A percentile compares a stretch with the other conserved stretches of the same genome.
phyloP scores from a whole-genome alignment of 2,329 filamentous ascomycete genomes.

The Aspergillus sp. region DNA sequence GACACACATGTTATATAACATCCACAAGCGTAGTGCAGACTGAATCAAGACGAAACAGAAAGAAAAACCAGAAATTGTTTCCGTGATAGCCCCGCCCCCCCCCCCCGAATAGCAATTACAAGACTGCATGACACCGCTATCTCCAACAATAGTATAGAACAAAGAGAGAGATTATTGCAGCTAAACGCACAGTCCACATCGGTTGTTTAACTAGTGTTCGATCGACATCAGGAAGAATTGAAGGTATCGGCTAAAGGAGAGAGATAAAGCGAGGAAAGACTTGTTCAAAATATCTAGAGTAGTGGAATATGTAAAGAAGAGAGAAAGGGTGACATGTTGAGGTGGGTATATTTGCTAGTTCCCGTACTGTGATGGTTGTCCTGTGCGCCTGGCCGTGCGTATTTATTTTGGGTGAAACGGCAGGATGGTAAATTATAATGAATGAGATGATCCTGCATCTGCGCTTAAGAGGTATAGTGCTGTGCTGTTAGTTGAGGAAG shows the following conservation, averaged over 20 bases:
- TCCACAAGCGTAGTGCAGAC: no score
- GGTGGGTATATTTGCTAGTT: constrained; percentile 7
- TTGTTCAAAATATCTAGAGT: neutral
- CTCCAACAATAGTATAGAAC: no score
- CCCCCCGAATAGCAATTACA: no score
- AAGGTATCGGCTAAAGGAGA: neutral
- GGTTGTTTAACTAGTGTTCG: neutral
- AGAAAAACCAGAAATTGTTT: no score
- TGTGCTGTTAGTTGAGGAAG: constrained; percentile 8
- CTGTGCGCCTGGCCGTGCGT: constrained; percentile 10
- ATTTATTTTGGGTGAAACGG: neutral
- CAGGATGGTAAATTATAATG: neutral
- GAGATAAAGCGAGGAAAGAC: neutral
- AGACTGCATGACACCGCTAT: no score
- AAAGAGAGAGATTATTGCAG: neutral
- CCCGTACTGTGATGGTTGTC: neutral
- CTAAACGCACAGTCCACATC: neutral
- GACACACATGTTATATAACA: no score
- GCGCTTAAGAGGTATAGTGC: neutral
- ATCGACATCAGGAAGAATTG: neutral
- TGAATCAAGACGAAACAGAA: no score
- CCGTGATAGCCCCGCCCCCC: no score
- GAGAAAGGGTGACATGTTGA: neutral
- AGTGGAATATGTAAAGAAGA: neutral
- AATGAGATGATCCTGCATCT: constrained; percentile 17